Percentiles rank a stretch among this genome's conserved stretches.
Evolutionary conservation across 1,284 basidiomycete genomes (phyloP).

Genomic region (Meripilus lineatus): DNA sequence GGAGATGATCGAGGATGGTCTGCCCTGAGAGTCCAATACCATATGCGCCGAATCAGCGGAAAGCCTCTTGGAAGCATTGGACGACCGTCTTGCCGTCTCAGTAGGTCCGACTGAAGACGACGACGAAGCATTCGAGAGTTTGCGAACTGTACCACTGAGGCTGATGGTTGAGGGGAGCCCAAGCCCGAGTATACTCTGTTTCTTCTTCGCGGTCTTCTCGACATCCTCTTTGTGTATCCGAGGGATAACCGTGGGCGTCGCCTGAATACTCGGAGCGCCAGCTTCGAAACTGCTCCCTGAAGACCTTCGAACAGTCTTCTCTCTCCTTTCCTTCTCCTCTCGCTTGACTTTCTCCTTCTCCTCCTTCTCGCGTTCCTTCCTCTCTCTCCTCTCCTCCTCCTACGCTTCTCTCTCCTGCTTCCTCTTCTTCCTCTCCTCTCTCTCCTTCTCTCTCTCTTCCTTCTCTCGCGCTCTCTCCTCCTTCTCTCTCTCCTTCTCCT

Average conservation of each 20-base stretch:
- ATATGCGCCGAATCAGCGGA: conserved; percentile 42
- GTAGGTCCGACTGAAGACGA: conserved; percentile 15
- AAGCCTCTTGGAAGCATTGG: conserved; percentile 28
- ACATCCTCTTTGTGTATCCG: conserved; percentile 12
- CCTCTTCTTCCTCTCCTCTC: conserved; percentile 23
- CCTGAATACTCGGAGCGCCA: conserved; percentile 45
- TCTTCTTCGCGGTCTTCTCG: conserved; percentile 33
- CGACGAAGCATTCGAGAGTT: conserved; percentile 37
- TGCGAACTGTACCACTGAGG: conserved; percentile 40
- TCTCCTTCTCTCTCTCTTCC: conserved; percentile 21
- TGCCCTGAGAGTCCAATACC: conserved; percentile 22
- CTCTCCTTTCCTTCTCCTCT: conserved; percentile 27
- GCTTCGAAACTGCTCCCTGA: conserved; percentile 65
- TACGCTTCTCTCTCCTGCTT: too few relatives aligned
- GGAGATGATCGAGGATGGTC: conserved; percentile 44
- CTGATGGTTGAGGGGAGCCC: conserved; percentile 43
- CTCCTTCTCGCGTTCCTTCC: conserved; percentile 22
- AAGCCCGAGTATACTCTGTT: conserved; percentile 50
- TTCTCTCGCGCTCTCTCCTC: conserved; percentile 25
- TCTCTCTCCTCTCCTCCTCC: conserved; percentile 16
- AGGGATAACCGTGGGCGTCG: conserved; percentile 15
- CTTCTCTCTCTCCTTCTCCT: conserved; percentile 22
- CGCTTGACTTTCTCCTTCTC: conserved; percentile 28
- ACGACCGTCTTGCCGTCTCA: conserved; percentile 2
- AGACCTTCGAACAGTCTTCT: conserved; percentile 34